Conservation (phyloP, 768 basidiomycete species). For the Psilocybe azurescens region DNA sequence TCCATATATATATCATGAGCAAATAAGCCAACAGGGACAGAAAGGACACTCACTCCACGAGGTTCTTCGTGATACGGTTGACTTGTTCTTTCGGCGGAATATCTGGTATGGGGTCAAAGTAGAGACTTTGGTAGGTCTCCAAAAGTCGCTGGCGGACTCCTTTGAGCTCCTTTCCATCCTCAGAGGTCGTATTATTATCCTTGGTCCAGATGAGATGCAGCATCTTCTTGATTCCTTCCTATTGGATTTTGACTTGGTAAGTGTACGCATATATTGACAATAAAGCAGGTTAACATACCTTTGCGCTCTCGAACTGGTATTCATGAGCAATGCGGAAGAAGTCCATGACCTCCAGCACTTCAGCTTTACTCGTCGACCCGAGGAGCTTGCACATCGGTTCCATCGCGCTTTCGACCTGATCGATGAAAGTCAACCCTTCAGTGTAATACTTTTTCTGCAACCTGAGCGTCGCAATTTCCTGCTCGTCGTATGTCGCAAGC, state of each 20-base stretch:
- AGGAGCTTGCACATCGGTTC: conserved; percentile 77
- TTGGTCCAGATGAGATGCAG: conserved; percentile 97
- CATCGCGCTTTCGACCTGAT: conserved; percentile 62
- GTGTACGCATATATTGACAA: neutral
- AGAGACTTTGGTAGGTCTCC: conserved; percentile 86
- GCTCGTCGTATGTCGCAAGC: conserved; percentile 68
- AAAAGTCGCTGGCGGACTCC: conserved; percentile 87
- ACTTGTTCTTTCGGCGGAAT: conserved; percentile 85
- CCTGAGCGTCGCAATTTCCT: conserved; percentile 67
- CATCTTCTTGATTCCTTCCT: conserved; percentile 95
- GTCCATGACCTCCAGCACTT: conserved; percentile 85
- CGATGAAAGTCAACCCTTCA: conserved; percentile 86
- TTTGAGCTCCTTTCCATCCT: conserved; percentile 75
- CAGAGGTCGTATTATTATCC: conserved; percentile 77
- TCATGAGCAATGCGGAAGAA: conserved; percentile 86
- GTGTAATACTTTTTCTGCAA: conserved; percentile 86
- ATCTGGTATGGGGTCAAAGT: conserved; percentile 83
- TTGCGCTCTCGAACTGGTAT: conserved; percentile 80
- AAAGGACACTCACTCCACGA: conserved; percentile 79
- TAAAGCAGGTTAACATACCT: conserved; percentile 47
- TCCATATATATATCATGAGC: neutral
- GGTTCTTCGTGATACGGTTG: conserved; percentile 92
- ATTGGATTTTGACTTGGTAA: neutral
- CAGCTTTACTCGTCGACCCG: conserved; percentile 84
- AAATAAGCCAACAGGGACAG: neutral